Evolutionary conservation across 106 monocot genomes (phyloP), one percentile per base, ranked within the genome.

Genomic region (Dendrobium huoshanense): DNA sequence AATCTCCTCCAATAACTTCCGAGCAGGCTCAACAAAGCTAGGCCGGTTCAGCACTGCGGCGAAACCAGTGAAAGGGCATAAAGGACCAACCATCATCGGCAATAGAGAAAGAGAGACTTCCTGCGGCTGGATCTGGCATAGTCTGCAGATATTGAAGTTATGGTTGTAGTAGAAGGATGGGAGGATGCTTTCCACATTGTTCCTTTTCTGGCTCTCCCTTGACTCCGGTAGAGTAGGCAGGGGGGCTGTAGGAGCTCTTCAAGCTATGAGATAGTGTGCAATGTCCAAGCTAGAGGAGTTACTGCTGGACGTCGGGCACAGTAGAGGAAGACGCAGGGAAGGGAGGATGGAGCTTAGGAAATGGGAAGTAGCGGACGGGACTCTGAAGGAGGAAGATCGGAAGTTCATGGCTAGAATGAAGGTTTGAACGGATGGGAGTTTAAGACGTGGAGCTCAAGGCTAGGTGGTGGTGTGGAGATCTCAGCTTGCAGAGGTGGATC

Each of bases 41-140:
- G 95, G 92, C 42, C 90, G 83, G 75, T 82, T 91, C 37, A 95
- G 84, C 20, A 95, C 87, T 5, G 90, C 83, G 0, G 88, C 87
- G 81, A 90, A 92, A 55, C 95, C 95, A 0, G 95, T 92, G 81
- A 95, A 95, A 0, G 95, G 95, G 22, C 90, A 86, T 4, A 86
- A 77, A 7, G 89, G 90, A 6, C 75, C 78, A 22, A 82, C 55
- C 40, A 40, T 48, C 22, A 68, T 42, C 20, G 84, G 59, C 18
- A 83, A 64, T 59, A 81, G 80, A 9, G 83, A 64, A 27, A 82
- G 37, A 29, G 87, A n/a, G 83, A 85, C n/a, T 75, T 58, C 18
- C 15, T 16, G 77, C 16, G 22, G n/a, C 51, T 77, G 77, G 51
- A 51, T 77, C 45, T 77, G 49, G 27, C 22, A n/a, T 1, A 5